Evolutionary conservation across 768 basidiomycete species (phyloP).

Genomic region (Suillus americanus): DNA sequence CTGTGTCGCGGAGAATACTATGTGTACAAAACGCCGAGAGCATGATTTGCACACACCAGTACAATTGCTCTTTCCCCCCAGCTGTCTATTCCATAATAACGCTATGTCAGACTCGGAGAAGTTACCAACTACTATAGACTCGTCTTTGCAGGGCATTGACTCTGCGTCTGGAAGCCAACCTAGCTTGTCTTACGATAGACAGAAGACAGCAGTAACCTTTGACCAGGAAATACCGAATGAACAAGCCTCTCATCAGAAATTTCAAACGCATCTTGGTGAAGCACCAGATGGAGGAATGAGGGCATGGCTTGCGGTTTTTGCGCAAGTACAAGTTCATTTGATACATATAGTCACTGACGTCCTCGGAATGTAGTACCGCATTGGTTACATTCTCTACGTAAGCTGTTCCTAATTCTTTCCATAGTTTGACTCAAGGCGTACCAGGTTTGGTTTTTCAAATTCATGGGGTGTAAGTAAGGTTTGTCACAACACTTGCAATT

Average conservation of each 20-base stretch:
- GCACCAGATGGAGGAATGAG: conserved; percentile 32
- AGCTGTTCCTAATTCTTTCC: background rate
- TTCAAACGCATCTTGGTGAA: conserved; percentile 20
- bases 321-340: conserved; percentile 15
- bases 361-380: conserved; percentile 39
- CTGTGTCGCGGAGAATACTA: background rate
- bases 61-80: background rate
- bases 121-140: background rate
- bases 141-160: background rate
- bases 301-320: conserved; percentile 31
- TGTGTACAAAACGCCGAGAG: background rate
- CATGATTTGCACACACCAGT: background rate
- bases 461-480: conserved; percentile 64
- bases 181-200: too few species aligned
- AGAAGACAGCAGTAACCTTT: background rate
- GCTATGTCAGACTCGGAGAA: background rate
- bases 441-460: conserved; percentile 68
- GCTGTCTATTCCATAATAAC: background rate
- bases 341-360: conserved; percentile 18
- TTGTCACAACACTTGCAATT: background rate
- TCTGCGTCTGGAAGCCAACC: background rate
- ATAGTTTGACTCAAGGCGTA: background rate
- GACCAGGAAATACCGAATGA: background rate
- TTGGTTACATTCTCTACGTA: background rate
- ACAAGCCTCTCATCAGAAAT: conserved; percentile 6